These are phyloP conservation scores for Phytopythium chamaehyphon DNA, from an alignment of 352 stramenopile genomes.

Conservation along the genomic window DNA sequence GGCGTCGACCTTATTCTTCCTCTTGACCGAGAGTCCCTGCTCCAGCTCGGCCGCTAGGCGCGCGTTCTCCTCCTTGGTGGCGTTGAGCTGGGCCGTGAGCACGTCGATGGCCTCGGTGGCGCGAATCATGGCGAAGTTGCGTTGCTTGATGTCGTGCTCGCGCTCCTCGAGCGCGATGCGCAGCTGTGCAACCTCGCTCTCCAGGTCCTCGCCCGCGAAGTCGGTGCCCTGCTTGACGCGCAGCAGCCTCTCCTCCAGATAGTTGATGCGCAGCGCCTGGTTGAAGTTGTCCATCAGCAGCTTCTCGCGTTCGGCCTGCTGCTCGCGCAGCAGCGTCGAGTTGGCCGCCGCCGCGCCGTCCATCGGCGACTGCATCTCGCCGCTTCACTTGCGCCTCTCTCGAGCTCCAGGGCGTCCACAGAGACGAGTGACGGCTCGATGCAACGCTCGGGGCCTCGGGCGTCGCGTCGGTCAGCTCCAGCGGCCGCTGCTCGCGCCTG, in stretches of 20 bases:
- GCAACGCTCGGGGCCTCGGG: too few relatives aligned
- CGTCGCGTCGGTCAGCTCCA: too few relatives aligned
- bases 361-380: constrained; percentile 4
- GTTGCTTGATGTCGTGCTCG: constrained; percentile 56
- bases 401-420: too few relatives aligned
- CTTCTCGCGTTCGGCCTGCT: constrained; percentile 51
- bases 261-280: constrained; percentile 58
- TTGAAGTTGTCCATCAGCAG: constrained; percentile 77
- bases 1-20: constrained; percentile 27
- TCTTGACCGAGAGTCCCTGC: constrained; percentile 3
- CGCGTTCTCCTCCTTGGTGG: constrained; percentile 21
- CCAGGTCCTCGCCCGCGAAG: constrained; percentile 53
- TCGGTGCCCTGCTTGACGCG: constrained; percentile 57
- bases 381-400: not conserved
- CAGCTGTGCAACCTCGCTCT: constrained; percentile 56
- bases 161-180: constrained; percentile 56
- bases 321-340: constrained; percentile 38
- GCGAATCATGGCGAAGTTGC: constrained; percentile 51
- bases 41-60: constrained; percentile 19
- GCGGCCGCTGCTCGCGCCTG: too few relatives aligned
- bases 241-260: constrained; percentile 62
- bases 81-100: constrained; percentile 38
- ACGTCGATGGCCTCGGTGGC: constrained; percentile 55
- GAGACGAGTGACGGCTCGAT: too few relatives aligned
- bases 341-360: constrained; percentile 2